Evolutionary conservation across 2,329 filamentous ascomycete species (phyloP).

Genomic region (Alternaria tenuissima): DNA sequence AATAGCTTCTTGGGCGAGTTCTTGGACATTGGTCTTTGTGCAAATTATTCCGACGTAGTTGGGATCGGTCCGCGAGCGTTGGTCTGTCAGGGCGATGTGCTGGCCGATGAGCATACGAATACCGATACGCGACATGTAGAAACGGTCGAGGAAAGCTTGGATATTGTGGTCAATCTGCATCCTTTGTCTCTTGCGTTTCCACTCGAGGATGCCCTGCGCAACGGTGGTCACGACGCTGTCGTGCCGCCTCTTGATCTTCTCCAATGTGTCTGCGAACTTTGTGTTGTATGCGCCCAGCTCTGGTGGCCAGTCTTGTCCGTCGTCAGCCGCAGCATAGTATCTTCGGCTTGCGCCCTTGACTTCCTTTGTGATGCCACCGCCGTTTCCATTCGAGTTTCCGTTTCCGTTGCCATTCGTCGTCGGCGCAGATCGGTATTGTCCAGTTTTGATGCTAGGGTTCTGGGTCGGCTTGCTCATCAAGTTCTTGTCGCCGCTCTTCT

Average conservation of each 20-base stretch:
- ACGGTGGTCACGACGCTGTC: slow-evolving; percentile 98
- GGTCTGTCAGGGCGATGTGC: slow-evolving; percentile 95
- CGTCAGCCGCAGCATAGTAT: slow-evolving; percentile 93
- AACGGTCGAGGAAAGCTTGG: slow-evolving; percentile 95
- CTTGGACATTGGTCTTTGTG: slow-evolving; percentile 95
- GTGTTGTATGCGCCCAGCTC: slow-evolving; percentile 95
- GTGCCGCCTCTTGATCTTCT: slow-evolving; percentile 94
- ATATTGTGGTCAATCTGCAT: slow-evolving; percentile 99
- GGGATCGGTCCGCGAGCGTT: slow-evolving; percentile 86
- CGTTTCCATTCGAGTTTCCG: slow-evolving; percentile 53
- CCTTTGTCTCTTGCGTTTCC: slow-evolving; percentile 93
- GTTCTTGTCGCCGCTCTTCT: slow-evolving; percentile 66
- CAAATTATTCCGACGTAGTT: slow-evolving; percentile 99
- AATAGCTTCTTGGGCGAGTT: slow-evolving; percentile 95
- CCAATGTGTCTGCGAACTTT: slow-evolving; percentile 84
- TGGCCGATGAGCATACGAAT: slow-evolving; percentile 99
- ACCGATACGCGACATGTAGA: slow-evolving; percentile 99
- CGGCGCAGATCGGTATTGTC: slow-evolving; percentile 74
- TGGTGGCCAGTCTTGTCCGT: slow-evolving; percentile 87
- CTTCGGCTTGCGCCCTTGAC: slow-evolving; percentile 64
- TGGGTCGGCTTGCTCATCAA: slow-evolving; percentile 83
- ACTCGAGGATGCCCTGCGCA: slow-evolving; percentile 96
- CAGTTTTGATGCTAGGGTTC: slow-evolving; percentile 87
- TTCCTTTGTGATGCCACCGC: slow-evolving; percentile 58
- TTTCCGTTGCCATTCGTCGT: slow-evolving; percentile 53